Conservation (phyloP, 1,139 yeast species). For the Yarrowia galli region DNA sequence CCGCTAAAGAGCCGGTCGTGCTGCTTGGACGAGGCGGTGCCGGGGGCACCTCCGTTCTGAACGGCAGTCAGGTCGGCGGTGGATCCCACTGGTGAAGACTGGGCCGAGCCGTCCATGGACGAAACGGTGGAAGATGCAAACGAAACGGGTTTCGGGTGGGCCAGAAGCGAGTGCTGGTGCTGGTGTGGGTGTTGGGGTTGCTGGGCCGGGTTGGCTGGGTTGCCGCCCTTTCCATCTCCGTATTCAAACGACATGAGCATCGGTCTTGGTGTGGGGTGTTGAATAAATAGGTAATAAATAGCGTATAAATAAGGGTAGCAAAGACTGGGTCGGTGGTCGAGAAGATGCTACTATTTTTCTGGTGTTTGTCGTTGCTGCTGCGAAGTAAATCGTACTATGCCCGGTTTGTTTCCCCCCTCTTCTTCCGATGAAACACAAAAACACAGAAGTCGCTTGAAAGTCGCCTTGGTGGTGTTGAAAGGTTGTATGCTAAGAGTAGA, state of each 20-base stretch:
- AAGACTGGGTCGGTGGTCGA: background rate
- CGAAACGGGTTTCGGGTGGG: slow-evolving; percentile 36
- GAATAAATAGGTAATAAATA: slow-evolving; percentile 36
- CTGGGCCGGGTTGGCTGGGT: slow-evolving; percentile 16
- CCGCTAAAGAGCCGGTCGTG: slow-evolving; percentile 35
- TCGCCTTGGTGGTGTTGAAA: slow-evolving; percentile 19
- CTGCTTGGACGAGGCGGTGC: slow-evolving; percentile 3
- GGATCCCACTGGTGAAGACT: slow-evolving; percentile 29
- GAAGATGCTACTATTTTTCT: background rate
- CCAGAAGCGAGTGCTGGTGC: slow-evolving; percentile 27
- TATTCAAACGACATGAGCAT: slow-evolving; percentile 39
- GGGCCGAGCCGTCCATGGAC: slow-evolving; percentile 24
- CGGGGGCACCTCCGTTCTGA: background rate
- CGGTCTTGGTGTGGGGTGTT: slow-evolving; percentile 2
- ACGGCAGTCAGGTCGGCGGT: slow-evolving; percentile 10
- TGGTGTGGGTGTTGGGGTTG: slow-evolving; percentile 7
- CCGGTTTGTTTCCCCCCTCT: slow-evolving; percentile 39
- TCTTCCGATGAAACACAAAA: slow-evolving; percentile 38
- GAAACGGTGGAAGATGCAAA: slow-evolving; percentile 19
- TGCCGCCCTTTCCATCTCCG: slow-evolving; percentile 33
- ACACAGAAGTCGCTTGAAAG: slow-evolving; percentile 21
- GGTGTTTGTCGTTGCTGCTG: background rate
- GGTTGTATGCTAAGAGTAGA: slow-evolving; percentile 23
- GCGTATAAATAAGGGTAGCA: slow-evolving; percentile 33
- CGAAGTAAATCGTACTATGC: slow-evolving; percentile 19